Percentiles rank a stretch among this genome's conserved stretches.
Conservation (phyloP, 352 stramenopile genomes). For the Phytophthora parvispora region DNA sequence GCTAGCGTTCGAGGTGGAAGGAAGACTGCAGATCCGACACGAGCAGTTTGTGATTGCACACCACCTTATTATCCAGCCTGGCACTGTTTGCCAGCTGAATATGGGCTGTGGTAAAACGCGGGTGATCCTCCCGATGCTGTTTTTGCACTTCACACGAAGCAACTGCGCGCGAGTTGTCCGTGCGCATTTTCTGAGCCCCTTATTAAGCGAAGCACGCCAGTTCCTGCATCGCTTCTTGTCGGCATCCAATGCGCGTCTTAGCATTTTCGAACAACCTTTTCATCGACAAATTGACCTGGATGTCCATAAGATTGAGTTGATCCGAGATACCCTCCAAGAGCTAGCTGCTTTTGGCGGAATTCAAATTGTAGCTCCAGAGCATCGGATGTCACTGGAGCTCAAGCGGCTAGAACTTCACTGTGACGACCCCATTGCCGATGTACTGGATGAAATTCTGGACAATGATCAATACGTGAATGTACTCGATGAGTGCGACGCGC, state of each 20-base stretch:
- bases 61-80: slow-evolving; percentile 74
- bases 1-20: slow-evolving; percentile 91
- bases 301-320: slow-evolving; percentile 20
- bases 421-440: slow-evolving; percentile 6
- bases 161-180: slow-evolving; percentile 44
- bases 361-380: slow-evolving; percentile 85
- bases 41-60: slow-evolving; percentile 81
- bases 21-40: slow-evolving; percentile 79
- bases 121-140: slow-evolving; percentile 91
- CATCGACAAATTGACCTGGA: slow-evolving; percentile 62
- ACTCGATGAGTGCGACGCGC: slow-evolving; percentile 91
- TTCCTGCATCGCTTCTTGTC: slow-evolving; percentile 73
- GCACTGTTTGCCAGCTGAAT: slow-evolving; percentile 87
- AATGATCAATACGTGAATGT: slow-evolving; percentile 76
- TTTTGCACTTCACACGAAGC: slow-evolving; percentile 69
- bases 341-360: slow-evolving; percentile 50
- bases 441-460: slow-evolving; percentile 55
- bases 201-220: slow-evolving; percentile 73
- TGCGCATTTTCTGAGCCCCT: slow-evolving; percentile 64
- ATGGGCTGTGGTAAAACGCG: slow-evolving; percentile 90
- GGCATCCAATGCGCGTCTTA: slow-evolving; percentile 48
- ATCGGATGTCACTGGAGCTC: slow-evolving; percentile 90
- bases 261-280: slow-evolving; percentile 77
- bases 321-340: slow-evolving; percentile 49
- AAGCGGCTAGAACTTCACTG: slow-evolving; percentile 54